Percentiles rank a stretch among this genome's conserved stretches.
phyloP scores from a whole-genome alignment of 176 grass and related monocot species.

The Rhipidocladum racemiflorum region DNA sequence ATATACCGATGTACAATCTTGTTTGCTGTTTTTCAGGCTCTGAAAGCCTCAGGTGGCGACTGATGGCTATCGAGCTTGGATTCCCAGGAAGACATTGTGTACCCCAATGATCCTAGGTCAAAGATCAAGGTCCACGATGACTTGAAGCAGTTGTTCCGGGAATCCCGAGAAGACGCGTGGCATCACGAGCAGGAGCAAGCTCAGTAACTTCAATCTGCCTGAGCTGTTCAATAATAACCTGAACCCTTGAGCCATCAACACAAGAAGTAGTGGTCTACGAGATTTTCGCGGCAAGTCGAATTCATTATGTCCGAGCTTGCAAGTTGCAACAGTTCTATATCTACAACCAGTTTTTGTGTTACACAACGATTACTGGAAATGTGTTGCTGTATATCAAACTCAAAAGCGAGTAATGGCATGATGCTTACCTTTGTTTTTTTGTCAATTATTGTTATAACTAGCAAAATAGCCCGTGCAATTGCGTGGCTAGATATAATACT shows the following conservation, averaged over 20 bases:
- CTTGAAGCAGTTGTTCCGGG: no score
- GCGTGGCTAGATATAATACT: no score
- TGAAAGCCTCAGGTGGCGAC: slow-evolving; percentile 47
- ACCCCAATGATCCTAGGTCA: no score
- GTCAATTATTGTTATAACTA: no score
- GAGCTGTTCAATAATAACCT: slow-evolving; percentile 52
- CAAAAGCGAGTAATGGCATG: not conserved
- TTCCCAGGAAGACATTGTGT: no score
- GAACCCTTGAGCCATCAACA: not conserved
- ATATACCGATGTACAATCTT: not conserved
- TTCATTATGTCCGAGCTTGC: not conserved
- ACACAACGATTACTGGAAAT: not conserved
- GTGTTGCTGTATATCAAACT: not conserved
- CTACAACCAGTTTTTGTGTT: not conserved
- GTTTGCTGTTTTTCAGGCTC: slow-evolving; percentile 33
- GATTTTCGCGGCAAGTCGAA: not conserved
- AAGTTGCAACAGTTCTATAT: not conserved
- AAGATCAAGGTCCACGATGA: no score
- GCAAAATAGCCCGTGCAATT: not conserved
- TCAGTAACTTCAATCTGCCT: slow-evolving; percentile 73
- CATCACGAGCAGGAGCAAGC: slow-evolving; percentile 46
- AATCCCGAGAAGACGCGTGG: slow-evolving; percentile 44
- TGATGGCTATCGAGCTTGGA: not conserved
- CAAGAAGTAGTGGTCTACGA: not conserved
- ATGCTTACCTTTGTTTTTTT: not conserved